Conservation (phyloP, 371 early-diverging fungal genomes). For the Rhizopus sp. region DNA sequence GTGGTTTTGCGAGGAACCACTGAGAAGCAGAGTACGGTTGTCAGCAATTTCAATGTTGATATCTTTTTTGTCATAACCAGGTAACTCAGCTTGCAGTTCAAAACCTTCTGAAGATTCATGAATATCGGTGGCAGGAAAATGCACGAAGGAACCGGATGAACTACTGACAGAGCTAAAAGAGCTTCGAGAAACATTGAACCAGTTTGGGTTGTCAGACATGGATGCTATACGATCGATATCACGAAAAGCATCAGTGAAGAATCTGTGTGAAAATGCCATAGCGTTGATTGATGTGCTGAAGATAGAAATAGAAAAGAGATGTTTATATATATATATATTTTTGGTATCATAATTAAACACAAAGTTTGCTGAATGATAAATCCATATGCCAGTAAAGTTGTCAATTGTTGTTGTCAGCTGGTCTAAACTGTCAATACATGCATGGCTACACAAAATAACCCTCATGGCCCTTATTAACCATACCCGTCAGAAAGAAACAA, state of each 20-base stretch:
- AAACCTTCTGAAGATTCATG: constrained; percentile 28
- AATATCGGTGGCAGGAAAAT: constrained; percentile 31
- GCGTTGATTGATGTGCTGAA: not conserved
- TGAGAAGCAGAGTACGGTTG: constrained; percentile 29
- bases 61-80: constrained; percentile 39
- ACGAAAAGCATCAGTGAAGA: constrained; percentile 39
- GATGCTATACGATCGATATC: constrained; percentile 41
- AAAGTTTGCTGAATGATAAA: too few species aligned
- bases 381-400: too few species aligned
- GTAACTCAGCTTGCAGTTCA: constrained; percentile 40
- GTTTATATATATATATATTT: too few species aligned
- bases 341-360: too few species aligned
- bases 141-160: not conserved
- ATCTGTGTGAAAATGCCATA: constrained; percentile 33
- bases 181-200: constrained; percentile 26
- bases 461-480: too few species aligned
- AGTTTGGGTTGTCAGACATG: constrained; percentile 36
- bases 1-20: constrained; percentile 21
- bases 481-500: too few species aligned
- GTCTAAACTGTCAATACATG: too few species aligned
- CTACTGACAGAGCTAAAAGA: constrained; percentile 1
- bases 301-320: too few species aligned
- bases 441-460: too few species aligned
- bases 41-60: constrained; percentile 39
- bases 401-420: too few species aligned